Evolutionary conservation across 441 rosid genomes (phyloP).

Genomic region (Euphorbia schlechtendalii): DNA sequence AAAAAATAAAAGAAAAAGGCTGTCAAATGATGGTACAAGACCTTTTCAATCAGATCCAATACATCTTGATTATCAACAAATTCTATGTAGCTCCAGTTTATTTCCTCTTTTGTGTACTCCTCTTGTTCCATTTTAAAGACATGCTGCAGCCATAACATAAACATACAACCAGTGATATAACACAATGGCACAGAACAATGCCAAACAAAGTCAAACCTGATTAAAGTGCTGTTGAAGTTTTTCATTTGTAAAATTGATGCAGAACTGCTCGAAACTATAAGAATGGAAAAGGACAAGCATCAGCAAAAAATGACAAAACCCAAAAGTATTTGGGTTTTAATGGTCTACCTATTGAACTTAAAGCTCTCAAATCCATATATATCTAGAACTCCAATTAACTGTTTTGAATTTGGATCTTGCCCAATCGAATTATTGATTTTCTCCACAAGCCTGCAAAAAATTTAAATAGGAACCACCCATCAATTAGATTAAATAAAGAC

Average conservation of each 20-base stretch:
- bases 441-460: constrained; percentile 77
- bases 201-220: constrained; percentile 47
- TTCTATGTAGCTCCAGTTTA: constrained; percentile 99
- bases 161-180: constrained; percentile 11
- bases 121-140: constrained; percentile 99
- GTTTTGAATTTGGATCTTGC: constrained; percentile 95
- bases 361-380: constrained; percentile 99
- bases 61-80: constrained; percentile 99
- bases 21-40: constrained; percentile 10
- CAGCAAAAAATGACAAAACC: not conserved
- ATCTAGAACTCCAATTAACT: constrained; percentile 94
- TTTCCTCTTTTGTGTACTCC: constrained; percentile 98
- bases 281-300: constrained; percentile 18
- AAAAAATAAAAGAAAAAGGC: not conserved
- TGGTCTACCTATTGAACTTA: constrained; percentile 76
- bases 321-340: constrained; percentile 8
- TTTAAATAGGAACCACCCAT: constrained; percentile 6
- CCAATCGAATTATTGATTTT: constrained; percentile 92
- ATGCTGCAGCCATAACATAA: constrained; percentile 54
- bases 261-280: too few relatives aligned
- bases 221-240: constrained; percentile 99
- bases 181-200: constrained; percentile 2
- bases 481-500: not conserved
- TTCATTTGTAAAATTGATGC: constrained; percentile 99
- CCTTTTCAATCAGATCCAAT: constrained; percentile 98